Percentiles rank a stretch among this genome's conserved stretches.
Conservation (phyloP, 176 grass and related monocot species). For the Triticum timopheevii region DNA sequence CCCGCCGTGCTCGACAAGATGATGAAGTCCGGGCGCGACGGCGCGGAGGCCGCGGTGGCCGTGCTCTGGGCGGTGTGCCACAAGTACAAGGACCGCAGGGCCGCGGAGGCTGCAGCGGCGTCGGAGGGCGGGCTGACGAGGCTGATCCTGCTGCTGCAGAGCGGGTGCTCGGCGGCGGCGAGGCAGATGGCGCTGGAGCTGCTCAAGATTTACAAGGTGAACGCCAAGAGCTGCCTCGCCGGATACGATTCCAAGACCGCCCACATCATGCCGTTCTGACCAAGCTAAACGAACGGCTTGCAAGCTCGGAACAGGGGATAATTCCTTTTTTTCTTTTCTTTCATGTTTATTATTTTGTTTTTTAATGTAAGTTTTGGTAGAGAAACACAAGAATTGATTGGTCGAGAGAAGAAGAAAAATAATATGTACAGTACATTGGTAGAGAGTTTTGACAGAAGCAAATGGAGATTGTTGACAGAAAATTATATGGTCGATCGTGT, state of each 20-base stretch:
- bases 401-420: background rate
- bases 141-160: slow-evolving; percentile 84
- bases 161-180: slow-evolving; percentile 67
- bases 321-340: slow-evolving; percentile 13
- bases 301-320: slow-evolving; percentile 21
- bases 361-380: slow-evolving; percentile 39
- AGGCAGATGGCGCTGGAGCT: slow-evolving; percentile 82
- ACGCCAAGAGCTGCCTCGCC: slow-evolving; percentile 83
- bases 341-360: background rate
- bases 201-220: slow-evolving; percentile 81
- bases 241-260: slow-evolving; percentile 92
- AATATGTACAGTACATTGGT: slow-evolving; percentile 43
- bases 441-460: slow-evolving; percentile 34
- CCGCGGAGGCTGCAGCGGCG: slow-evolving; percentile 56
- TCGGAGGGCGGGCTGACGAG: slow-evolving; percentile 61
- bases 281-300: slow-evolving; percentile 13
- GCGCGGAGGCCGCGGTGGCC: slow-evolving; percentile 68
- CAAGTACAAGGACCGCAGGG: slow-evolving; percentile 66
- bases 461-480: slow-evolving; percentile 15
- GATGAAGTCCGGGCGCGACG: slow-evolving; percentile 73
- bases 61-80: slow-evolving; percentile 87
- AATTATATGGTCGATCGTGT: background rate
- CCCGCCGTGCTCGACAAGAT: slow-evolving; percentile 55
- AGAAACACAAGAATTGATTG: slow-evolving; percentile 37
- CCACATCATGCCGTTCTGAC: slow-evolving; percentile 93